These are phyloP conservation scores for Flaveria robusta DNA, from an alignment of 129 eudicot species.

Conservation along the genomic window DNA sequence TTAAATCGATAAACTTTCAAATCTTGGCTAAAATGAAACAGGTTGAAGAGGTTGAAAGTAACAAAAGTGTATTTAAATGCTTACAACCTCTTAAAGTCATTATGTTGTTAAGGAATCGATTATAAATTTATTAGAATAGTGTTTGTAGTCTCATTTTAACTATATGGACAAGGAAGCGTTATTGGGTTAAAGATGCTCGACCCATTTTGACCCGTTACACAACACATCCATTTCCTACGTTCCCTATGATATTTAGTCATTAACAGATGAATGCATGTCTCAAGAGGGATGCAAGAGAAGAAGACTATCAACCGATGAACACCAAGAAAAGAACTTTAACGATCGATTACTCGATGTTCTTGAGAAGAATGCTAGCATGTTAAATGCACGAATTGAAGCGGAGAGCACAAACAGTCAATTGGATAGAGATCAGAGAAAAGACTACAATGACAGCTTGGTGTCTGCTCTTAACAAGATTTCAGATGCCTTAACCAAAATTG, in stretches of 20 bases:
- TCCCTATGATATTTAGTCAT: neutral
- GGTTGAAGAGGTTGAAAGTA: neutral
- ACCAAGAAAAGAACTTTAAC: conserved; percentile 35
- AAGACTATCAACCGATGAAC: conserved; percentile 44
- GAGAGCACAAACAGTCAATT: conserved; percentile 50
- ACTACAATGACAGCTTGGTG: conserved; percentile 51
- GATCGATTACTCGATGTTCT: conserved; percentile 50
- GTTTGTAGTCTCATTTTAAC: neutral
- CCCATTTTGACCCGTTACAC: neutral
- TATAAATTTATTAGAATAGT: neutral
- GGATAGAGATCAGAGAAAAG: conserved; percentile 67
- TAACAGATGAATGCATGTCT: conserved; percentile 24
- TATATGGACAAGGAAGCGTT: neutral
- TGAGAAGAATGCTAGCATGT: conserved; percentile 47
- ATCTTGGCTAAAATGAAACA: neutral
- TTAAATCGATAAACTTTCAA: neutral
- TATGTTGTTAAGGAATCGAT: neutral
- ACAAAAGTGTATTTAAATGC: neutral
- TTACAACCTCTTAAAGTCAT: neutral
- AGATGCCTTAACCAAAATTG: conserved; percentile 60
- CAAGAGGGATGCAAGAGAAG: conserved; percentile 60
- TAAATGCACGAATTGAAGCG: conserved; percentile 56
- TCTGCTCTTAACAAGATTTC: conserved; percentile 64
- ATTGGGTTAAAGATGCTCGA: neutral
- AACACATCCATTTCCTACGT: neutral